phyloP scores from a whole-genome alignment of 2,329 filamentous ascomycete species.

The Fusarium clavum region DNA sequence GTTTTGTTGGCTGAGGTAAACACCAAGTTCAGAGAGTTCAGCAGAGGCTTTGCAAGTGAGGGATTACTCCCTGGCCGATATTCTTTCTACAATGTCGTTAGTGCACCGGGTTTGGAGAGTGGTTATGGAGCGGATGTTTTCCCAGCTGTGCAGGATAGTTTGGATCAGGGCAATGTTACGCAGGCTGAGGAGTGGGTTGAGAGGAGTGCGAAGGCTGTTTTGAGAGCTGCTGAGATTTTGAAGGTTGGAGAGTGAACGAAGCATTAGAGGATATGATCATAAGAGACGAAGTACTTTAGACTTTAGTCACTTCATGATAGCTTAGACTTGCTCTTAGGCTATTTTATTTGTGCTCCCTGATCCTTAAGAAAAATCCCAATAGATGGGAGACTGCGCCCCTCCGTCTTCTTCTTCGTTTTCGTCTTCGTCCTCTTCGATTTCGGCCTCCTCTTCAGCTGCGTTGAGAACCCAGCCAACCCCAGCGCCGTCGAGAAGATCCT shows the following conservation, averaged over 20 bases:
- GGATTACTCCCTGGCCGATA: constrained; percentile 25
- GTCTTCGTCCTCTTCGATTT: not conserved
- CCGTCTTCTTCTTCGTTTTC: no score
- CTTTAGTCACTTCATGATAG: not conserved
- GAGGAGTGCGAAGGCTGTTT: constrained; percentile 31
- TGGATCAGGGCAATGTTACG: constrained; percentile 28
- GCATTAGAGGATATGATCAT: accelerated
- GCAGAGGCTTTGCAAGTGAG: constrained; percentile 26
- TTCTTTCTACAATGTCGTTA: constrained; percentile 35
- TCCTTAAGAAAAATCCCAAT: no score
- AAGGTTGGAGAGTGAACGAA: not conserved
- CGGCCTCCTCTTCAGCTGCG: no score
- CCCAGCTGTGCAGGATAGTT: constrained; percentile 36
- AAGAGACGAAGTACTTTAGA: not conserved
- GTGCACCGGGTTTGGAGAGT: constrained; percentile 26
- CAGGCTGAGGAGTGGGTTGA: constrained; percentile 40
- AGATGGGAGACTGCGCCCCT: no score
- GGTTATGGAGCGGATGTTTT: constrained; percentile 39
- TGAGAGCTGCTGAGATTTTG: constrained; percentile 32
- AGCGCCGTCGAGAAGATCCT: no score
- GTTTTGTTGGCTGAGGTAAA: constrained; percentile 8
- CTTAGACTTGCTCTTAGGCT: not conserved
- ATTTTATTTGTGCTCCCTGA: no score
- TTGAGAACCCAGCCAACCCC: accelerated
- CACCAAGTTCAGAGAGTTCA: constrained; percentile 19